A percentile compares a stretch with the other conserved stretches of the same genome.
Conservation (phyloP, 2,329 filamentous ascomycete genomes). For the Trematosphaeria pertusa region DNA sequence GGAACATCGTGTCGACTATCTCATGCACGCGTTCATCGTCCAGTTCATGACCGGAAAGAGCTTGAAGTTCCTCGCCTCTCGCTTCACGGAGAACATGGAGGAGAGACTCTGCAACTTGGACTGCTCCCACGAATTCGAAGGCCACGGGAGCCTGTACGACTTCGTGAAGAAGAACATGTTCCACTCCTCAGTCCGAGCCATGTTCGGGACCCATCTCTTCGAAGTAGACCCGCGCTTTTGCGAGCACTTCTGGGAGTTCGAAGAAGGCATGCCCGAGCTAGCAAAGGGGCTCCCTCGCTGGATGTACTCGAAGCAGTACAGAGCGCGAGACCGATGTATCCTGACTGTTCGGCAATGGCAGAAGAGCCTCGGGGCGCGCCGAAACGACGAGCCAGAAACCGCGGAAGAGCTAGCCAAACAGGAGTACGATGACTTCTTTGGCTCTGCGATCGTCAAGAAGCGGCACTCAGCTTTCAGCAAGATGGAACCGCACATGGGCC, state of each 20-base stretch:
- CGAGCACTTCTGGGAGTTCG: constrained; percentile 2
- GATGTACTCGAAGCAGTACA: background rate
- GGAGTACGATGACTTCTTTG: constrained; percentile 2
- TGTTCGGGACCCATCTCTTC: constrained; percentile 3
- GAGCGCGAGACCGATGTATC: background rate
- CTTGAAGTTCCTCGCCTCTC: background rate
- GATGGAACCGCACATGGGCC: constrained; percentile 1
- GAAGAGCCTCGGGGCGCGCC: background rate
- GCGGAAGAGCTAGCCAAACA: background rate
- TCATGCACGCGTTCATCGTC: background rate
- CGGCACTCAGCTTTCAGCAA: background rate
- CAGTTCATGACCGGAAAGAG: background rate
- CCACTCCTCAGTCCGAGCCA: background rate
- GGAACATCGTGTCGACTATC: background rate
- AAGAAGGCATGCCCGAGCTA: constrained; percentile 1
- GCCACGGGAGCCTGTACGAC: background rate
- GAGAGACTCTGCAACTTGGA: background rate
- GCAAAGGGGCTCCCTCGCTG: background rate
- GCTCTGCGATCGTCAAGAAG: background rate
- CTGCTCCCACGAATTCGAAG: background rate
- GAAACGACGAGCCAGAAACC: background rate
- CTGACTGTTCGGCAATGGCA: background rate
- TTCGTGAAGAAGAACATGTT: constrained; percentile 1
- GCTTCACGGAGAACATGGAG: constrained; percentile 1
- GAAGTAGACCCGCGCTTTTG: background rate